These are phyloP conservation scores for Cylindricascospora bacillispora DNA, from an alignment of 1,139 yeast genomes.

Conservation along the genomic window DNA sequence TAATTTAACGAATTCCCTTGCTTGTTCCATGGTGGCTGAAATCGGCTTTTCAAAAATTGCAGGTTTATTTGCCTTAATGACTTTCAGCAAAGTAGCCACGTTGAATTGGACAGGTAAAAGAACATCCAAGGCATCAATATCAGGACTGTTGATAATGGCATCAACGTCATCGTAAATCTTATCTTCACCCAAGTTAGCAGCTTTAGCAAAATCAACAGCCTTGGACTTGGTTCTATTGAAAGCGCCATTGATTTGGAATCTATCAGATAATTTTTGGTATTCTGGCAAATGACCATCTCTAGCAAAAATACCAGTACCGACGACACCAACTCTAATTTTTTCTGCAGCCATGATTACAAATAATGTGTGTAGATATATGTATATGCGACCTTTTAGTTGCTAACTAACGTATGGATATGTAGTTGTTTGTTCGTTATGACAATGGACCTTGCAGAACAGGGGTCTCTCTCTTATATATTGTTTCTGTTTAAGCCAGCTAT, in stretches of 20 bases:
- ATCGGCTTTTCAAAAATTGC: slow-evolving; percentile 80
- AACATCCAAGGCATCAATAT: slow-evolving; percentile 68
- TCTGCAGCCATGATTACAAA: too few species aligned
- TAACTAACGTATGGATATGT: neutral
- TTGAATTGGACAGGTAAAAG: slow-evolving; percentile 78
- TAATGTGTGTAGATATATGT: slow-evolving; percentile 14
- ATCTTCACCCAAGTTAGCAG: slow-evolving; percentile 37
- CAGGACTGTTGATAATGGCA: slow-evolving; percentile 45
- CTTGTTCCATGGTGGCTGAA: slow-evolving; percentile 73
- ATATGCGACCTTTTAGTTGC: neutral
- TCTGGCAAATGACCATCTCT: slow-evolving; percentile 72
- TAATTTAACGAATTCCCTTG: slow-evolving; percentile 59
- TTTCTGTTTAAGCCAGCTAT: slow-evolving; percentile 2
- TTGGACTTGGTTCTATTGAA: slow-evolving; percentile 73
- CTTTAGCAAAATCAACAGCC: slow-evolving; percentile 66
- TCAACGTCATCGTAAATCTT: slow-evolving; percentile 58
- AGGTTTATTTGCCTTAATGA: slow-evolving; percentile 61
- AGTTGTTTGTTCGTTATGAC: too few species aligned
- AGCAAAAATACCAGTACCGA: slow-evolving; percentile 92
- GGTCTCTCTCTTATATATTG: too few species aligned
- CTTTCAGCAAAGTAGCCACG: slow-evolving; percentile 45
- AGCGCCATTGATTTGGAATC: slow-evolving; percentile 44
- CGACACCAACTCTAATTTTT: slow-evolving; percentile 58
- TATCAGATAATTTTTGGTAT: slow-evolving; percentile 33
- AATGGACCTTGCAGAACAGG: too few species aligned